phyloP scores from a whole-genome alignment of 768 basidiomycete genomes.

The Termitomyces sp. region DNA sequence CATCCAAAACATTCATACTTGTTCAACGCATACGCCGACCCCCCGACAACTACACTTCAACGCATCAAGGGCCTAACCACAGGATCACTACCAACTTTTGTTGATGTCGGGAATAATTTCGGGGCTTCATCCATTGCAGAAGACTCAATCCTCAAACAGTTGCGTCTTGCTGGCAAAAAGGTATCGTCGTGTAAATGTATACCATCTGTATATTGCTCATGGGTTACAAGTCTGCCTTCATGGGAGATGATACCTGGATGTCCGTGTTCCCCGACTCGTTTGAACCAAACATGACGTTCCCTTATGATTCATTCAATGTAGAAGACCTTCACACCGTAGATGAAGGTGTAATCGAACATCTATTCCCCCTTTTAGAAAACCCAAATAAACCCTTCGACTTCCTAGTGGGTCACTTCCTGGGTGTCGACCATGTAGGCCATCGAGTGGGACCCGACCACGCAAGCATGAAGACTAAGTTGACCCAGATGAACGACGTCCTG shows the following conservation, averaged over 20 bases:
- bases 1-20: conserved; percentile 75
- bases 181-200: conserved; percentile 30
- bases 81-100: conserved; percentile 91
- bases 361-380: conserved; percentile 72
- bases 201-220: not conserved
- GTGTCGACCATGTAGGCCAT: conserved; percentile 96
- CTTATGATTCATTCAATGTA: conserved; percentile 97
- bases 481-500: conserved; percentile 84
- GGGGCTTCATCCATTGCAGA: conserved; percentile 82
- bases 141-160: conserved; percentile 82
- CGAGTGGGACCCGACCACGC: conserved; percentile 87
- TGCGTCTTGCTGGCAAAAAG: conserved; percentile 52
- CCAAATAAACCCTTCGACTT: conserved; percentile 68
- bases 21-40: conserved; percentile 88
- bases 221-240: conserved; percentile 63
- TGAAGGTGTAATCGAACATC: conserved; percentile 76
- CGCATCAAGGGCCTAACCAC: conserved; percentile 94
- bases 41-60: conserved; percentile 93
- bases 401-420: conserved; percentile 88
- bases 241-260: conserved; percentile 98
- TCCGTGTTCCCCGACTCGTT: conserved; percentile 78
- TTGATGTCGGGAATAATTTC: conserved; percentile 92
- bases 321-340: conserved; percentile 97
- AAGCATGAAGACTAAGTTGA: conserved; percentile 79
- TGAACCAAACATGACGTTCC: conserved; percentile 64